phyloP scores from a whole-genome alignment of 306 rosid species.

The Prunus dulcis region DNA sequence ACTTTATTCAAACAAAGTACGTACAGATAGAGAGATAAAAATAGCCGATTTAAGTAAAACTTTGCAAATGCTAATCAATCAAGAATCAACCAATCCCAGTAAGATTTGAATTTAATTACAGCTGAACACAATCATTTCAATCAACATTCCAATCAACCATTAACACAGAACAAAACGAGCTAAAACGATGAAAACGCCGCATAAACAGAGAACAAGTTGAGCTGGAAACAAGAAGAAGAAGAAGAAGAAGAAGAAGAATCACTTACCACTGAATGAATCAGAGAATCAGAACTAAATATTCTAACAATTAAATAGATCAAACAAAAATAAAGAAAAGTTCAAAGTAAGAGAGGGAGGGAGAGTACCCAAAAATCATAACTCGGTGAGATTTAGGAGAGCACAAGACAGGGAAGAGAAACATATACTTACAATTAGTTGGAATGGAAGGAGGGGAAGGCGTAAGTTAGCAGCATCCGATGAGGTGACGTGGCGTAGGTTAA shows the following conservation, averaged over 20 bases:
- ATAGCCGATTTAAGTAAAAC: not conserved
- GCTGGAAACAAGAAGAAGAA: not conserved
- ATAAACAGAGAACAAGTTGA: not conserved
- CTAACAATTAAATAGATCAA: not conserved
- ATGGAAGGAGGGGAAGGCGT: constrained; percentile 8
- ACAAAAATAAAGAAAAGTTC: not conserved
- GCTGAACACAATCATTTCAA: not conserved
- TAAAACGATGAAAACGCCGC: not conserved
- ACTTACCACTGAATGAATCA: not conserved
- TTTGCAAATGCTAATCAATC: not conserved
- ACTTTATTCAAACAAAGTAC: not conserved
- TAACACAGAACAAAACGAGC: not conserved
- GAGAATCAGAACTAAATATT: not conserved
- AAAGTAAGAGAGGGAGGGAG: not conserved
- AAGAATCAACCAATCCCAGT: not conserved
- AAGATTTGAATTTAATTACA: not conserved
- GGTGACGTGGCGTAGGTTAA: not conserved
- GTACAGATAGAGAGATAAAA: not conserved
- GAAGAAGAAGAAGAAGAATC: too few relatives aligned
- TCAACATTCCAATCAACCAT: not conserved
- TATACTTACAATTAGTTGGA: not conserved
- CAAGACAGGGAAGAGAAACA: not conserved
- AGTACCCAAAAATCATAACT: not conserved
- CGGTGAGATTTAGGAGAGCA: not conserved
- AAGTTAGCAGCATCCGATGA: constrained; percentile 9